These are phyloP conservation scores for Boletus rubescentipes DNA, from an alignment of 768 basidiomycete species.

Conservation along the genomic window DNA sequence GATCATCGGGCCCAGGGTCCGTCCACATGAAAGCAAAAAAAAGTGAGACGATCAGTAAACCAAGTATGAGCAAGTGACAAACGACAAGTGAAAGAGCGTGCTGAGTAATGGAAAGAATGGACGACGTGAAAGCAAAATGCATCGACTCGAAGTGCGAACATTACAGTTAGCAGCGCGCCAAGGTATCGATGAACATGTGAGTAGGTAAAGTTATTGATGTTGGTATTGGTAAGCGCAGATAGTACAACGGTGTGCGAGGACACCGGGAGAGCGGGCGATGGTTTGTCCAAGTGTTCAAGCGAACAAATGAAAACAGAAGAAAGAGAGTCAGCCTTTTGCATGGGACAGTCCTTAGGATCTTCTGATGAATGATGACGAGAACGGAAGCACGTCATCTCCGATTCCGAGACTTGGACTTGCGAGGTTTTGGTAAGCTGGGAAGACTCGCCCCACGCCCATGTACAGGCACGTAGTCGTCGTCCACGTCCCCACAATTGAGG, in stretches of 20 bases:
- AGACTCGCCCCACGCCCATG: slow-evolving; percentile 78
- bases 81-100: background rate
- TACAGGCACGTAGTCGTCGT: slow-evolving; percentile 70
- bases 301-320: background rate
- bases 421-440: slow-evolving; percentile 41
- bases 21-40: slow-evolving; percentile 3
- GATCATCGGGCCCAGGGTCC: background rate
- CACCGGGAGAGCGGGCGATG: background rate
- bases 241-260: slow-evolving; percentile 16
- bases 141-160: slow-evolving; percentile 8
- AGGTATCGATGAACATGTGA: slow-evolving; percentile 11
- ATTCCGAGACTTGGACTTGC: slow-evolving; percentile 55
- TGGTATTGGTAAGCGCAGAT: slow-evolving; percentile 11
- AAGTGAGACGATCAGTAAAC: background rate
- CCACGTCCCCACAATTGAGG: slow-evolving; percentile 73
- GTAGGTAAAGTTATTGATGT: background rate
- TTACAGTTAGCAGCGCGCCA: slow-evolving; percentile 12
- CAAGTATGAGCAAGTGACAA: background rate
- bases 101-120: too few species aligned
- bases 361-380: background rate
- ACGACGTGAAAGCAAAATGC: background rate
- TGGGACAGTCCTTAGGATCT: background rate
- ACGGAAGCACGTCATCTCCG: slow-evolving; percentile 36
- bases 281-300: background rate
- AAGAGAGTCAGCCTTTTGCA: background rate